A percentile compares a stretch with the other conserved stretches of the same genome.
phyloP scores from a whole-genome alignment of 148 eudicot species.

The Rhododendron griersonianum region DNA sequence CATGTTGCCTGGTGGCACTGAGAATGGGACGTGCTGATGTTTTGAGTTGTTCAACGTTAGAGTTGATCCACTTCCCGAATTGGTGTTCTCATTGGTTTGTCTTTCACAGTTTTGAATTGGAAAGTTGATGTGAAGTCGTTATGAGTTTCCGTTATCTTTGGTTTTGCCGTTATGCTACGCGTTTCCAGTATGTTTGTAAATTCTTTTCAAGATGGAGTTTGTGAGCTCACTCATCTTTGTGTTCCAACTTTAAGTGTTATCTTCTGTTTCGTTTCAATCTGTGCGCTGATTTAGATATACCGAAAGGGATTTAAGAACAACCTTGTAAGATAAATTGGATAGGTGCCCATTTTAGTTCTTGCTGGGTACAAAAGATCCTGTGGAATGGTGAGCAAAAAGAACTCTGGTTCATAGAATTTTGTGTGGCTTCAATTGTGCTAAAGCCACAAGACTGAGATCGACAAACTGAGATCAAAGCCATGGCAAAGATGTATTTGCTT shows the following conservation, averaged over 20 bases:
- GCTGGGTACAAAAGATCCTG: background rate
- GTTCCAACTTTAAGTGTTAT: background rate
- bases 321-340: background rate
- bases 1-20: background rate
- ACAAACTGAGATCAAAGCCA: background rate
- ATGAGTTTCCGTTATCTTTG: background rate
- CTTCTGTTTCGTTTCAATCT: background rate
- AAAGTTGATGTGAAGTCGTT: background rate
- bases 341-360: background rate
- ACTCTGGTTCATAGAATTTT: background rate
- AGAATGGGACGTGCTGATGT: background rate
- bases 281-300: background rate
- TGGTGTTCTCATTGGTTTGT: background rate
- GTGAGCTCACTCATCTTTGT: background rate
- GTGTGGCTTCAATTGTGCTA: background rate
- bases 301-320: background rate
- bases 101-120: background rate
- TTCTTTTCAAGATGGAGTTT: background rate
- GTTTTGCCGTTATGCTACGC: background rate
- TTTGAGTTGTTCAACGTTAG: background rate
- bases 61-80: background rate
- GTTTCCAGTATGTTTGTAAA: background rate
- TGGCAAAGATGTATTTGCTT: background rate
- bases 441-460: background rate
- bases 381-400: background rate